Evolutionary conservation across 129 eudicot species (phyloP).

Genomic region (Silybum marianum): DNA sequence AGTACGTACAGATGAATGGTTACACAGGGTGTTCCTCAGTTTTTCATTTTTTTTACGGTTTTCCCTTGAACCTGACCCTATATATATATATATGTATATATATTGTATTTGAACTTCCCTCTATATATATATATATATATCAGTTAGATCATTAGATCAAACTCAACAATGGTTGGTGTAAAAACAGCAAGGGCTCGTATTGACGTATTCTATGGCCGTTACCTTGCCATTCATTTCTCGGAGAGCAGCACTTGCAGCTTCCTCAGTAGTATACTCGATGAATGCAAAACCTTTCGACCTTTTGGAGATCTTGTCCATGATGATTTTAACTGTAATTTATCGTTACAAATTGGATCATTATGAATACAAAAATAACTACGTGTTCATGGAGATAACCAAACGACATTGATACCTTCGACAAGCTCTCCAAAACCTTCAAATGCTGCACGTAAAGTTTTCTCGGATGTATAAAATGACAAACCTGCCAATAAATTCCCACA

Average conservation of each 20-base stretch:
- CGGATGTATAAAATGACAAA: constrained; percentile 93
- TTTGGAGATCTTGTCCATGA: constrained; percentile 97
- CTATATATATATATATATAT: too few species aligned
- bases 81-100: neutral
- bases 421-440: constrained; percentile 95
- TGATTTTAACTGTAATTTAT: constrained; percentile 59
- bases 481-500: constrained; percentile 46
- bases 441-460: constrained; percentile 93
- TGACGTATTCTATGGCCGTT: constrained; percentile 6
- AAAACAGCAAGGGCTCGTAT: neutral
- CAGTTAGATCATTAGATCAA: neutral
- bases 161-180: neutral
- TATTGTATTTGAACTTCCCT: too few species aligned
- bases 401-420: constrained; percentile 60
- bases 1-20: neutral
- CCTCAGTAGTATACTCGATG: constrained; percentile 88
- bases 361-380: neutral
- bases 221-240: constrained; percentile 98
- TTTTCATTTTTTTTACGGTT: neutral
- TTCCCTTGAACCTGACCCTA: neutral
- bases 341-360: neutral
- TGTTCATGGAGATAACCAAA: neutral
- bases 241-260: constrained; percentile 86
- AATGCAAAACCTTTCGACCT: constrained; percentile 96
- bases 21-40: neutral